These are phyloP conservation scores for Prunus dulcis DNA, from an alignment of 306 rosid species.

Conservation along the genomic window DNA sequence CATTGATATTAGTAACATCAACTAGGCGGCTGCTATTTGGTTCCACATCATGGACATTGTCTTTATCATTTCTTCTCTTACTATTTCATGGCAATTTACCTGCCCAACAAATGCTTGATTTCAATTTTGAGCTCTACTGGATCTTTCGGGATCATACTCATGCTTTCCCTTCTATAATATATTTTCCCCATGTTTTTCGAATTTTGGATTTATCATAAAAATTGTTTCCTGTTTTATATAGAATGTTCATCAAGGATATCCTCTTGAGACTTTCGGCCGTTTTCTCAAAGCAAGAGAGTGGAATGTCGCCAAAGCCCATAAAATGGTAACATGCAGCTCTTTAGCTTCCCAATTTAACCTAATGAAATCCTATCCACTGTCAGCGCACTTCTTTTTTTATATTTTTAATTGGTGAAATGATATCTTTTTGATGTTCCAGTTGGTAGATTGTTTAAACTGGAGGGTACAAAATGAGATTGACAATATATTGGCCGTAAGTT, in stretches of 20 bases:
- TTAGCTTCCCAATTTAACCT: constrained; percentile 12
- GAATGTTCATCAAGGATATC: constrained; percentile 87
- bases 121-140: background rate
- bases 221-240: constrained; percentile 32
- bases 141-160: background rate
- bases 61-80: background rate
- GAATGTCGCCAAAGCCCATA: constrained; percentile 75
- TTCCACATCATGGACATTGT: background rate
- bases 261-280: constrained; percentile 59
- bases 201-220: background rate
- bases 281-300: constrained; percentile 94
- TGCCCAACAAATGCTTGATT: background rate
- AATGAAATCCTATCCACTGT: background rate
- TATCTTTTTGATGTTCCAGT: constrained; percentile 45
- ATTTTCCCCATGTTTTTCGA: background rate
- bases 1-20: background rate
- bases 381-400: background rate
- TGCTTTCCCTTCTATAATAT: background rate
- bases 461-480: constrained; percentile 89
- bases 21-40: background rate
- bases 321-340: constrained; percentile 56
- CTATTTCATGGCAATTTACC: background rate
- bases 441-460: constrained; percentile 83
- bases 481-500: constrained; percentile 71
- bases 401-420: constrained; percentile 8